Base-by-base conservation (phyloP, 352 stramenopile species). In the Chrysophaeum taylorii region DNA sequence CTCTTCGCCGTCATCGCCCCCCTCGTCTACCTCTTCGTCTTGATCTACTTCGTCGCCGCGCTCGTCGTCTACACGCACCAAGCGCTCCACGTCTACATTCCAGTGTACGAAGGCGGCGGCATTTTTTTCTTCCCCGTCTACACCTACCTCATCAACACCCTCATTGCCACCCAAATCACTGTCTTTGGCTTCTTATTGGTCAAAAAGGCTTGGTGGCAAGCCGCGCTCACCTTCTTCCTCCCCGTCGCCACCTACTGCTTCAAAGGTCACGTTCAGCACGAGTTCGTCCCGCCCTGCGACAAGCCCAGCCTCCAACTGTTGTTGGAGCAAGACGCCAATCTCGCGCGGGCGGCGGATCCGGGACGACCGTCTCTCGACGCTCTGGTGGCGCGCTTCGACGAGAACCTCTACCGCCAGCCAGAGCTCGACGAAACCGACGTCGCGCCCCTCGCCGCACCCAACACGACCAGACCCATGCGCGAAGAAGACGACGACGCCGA, bases 1-100 rank as follows among this genome's bases (percentile, higher is more conserved):
- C 7, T 66, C 57, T 66, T 66, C 57, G 57, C 57, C 14, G 57
- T 27, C 57, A 66, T 66, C 57, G 9, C 33, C 2, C 57, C 57
- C 33, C 4, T 66, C 12, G 57, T 66, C 33, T 66, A 66, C 57
- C 33, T n/a, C 57, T 66, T 66, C 23, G 57, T n/a, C 31, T 36
- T 66, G 16, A 23, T 66, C 33, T 45, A 35, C 36, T 66, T 66
- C 36, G 15, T 5, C 21, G 4, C 7, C 4, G 57, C 57, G 2
- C 12, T 33, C 35, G 14, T 25, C 31, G 57, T 66, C 57, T 66
- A 66, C 35, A 45, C 57, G 57, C 57, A 35, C 33, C 14, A 66
- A 2, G 15, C 27, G 0, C 35, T 66, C 1, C 27, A 66, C 57
- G 57, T 66, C 33, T 66, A 66, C 57, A 36, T 66, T 31, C 57